Evolutionary conservation across 2,329 filamentous ascomycete species (phyloP).

Genomic region (Davidsoniella eucalypti): DNA sequence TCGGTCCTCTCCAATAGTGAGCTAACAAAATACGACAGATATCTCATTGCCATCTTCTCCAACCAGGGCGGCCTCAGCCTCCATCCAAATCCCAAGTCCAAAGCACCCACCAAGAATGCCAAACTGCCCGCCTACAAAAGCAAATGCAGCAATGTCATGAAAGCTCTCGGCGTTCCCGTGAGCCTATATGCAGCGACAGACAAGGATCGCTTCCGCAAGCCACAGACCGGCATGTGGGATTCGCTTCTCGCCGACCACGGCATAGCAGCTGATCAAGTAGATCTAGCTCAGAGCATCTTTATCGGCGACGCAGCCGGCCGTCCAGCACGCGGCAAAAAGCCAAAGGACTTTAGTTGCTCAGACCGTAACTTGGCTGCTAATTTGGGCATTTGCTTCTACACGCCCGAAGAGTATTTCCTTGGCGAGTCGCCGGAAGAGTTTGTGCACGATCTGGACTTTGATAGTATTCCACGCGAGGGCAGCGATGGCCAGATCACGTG

Average conservation of each 20-base stretch:
- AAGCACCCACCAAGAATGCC: slow-evolving; percentile 36
- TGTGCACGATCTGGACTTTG: slow-evolving; percentile 54
- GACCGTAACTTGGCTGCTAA: slow-evolving; percentile 75
- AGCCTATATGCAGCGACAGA: slow-evolving; percentile 74
- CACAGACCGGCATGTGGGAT: slow-evolving; percentile 76
- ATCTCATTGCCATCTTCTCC: slow-evolving; percentile 62
- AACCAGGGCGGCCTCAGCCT: slow-evolving; percentile 78
- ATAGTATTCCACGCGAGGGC: slow-evolving; percentile 28
- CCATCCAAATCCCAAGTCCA: slow-evolving; percentile 52
- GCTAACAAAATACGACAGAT: slow-evolving; percentile 29
- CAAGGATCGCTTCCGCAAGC: slow-evolving; percentile 73
- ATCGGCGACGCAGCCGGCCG: slow-evolving; percentile 72
- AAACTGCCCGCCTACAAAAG: slow-evolving; percentile 60
- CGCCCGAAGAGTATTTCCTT: slow-evolving; percentile 86
- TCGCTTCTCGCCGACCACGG: slow-evolving; percentile 42
- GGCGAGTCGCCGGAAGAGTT: slow-evolving; percentile 49
- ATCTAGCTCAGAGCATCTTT: slow-evolving; percentile 59
- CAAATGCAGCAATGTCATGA: slow-evolving; percentile 55
- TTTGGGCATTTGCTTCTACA: slow-evolving; percentile 61
- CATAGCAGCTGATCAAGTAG: slow-evolving; percentile 40
- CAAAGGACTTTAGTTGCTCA: slow-evolving; percentile 48
- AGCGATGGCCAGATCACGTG: slow-evolving; percentile 21
- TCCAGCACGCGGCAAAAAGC: slow-evolving; percentile 22
- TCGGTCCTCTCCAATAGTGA: slow-evolving; percentile 6
- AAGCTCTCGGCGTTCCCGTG: slow-evolving; percentile 56